Evolutionary conservation across 1,284 basidiomycete species (phyloP), one percentile per base, ranked within the genome.

Genomic region (Ceratobasidium sp.): DNA sequence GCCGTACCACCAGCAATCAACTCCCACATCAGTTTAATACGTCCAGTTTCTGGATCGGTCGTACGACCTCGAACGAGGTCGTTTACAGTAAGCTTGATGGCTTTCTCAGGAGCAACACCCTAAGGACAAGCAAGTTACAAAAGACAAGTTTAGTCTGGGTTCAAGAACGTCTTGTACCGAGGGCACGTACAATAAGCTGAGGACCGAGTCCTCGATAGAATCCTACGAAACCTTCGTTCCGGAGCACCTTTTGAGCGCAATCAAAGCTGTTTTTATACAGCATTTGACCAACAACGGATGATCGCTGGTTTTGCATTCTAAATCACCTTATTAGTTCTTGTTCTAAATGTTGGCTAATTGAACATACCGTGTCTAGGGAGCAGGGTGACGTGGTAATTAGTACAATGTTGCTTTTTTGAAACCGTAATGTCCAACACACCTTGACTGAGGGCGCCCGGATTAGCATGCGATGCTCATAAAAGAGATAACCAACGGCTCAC

Each of bases 21-120:
- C 82, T 99, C 98, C 92, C 94, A 96, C 21, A 80, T 79, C 43
- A 98, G 79, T 66, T 91, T 88, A 80, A 99, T 98, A 73, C 92
- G 87, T 26, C 98, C 98, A 7, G 96, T 98, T 81, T 97, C 94
- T 38, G 95, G 94, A 82, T 99, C 96, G 82, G 90, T 96, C 14
- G 91, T 89, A 73, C 89, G 87, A 21, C 88, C 86, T 69, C 97
- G 90, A 43, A 99, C 87, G 66, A 98, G 84, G 80, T 98, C 97
- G 84, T 99, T 99, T 76, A 99, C 91, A 1, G 97, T 98, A 73
- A 96, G 84, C 82, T 99, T 98, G 83, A 98, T 97, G 13, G 95
- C 95, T 84, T 98, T 99, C 82, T 99, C 97, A 14, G 97, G 97
- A 14, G 97, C 98, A 50, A 99, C 97, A 79, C 97, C 97, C 93